Conservation (phyloP, 495 filamentous ascomycete genomes). For the Penicillium longicatenatum region DNA sequence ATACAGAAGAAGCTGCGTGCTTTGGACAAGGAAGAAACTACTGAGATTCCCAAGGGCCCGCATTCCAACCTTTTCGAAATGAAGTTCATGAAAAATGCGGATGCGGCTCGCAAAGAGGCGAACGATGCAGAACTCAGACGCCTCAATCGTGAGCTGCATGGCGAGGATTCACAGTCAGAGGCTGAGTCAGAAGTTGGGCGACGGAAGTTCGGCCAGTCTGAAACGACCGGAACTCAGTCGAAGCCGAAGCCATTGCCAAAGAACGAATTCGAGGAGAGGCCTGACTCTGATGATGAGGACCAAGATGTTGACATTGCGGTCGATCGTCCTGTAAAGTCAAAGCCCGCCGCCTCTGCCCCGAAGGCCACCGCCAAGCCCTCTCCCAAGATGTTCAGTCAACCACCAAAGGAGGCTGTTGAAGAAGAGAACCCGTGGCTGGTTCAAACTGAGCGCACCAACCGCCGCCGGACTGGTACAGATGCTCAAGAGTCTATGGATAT, state of each 20-base stretch:
- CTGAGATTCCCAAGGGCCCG: conserved; percentile 38
- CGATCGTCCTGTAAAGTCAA: conserved; percentile 27
- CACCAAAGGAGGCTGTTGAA: conserved; percentile 12
- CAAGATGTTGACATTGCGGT: conserved; percentile 27
- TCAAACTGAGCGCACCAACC: conserved; percentile 42
- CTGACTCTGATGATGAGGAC: conserved; percentile 56
- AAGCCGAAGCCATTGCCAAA: conserved; percentile 27
- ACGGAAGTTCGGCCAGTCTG: conserved; percentile 61
- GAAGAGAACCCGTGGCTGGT: conserved; percentile 55
- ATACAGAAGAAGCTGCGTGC: conserved; percentile 59
- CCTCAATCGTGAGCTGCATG: conserved; percentile 70
- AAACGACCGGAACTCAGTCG: conserved; percentile 27
- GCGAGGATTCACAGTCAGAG: conserved; percentile 57
- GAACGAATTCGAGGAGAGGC: conserved; percentile 63
- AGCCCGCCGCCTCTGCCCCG: conserved; percentile 13
- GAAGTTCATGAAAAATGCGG: conserved; percentile 92
- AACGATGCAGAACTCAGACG: conserved; percentile 81
- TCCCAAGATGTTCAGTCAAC: conserved; percentile 18
- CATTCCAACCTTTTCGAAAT: conserved; percentile 64
- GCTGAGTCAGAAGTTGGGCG: conserved; percentile 62
- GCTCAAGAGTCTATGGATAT: conserved; percentile 44
- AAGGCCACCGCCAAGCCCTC: conserved; percentile 17
- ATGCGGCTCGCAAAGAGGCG: conserved; percentile 69
- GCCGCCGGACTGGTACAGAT: conserved; percentile 33
- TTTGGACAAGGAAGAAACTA: conserved; percentile 48